These are phyloP conservation scores for Puccinia triticina DNA, from an alignment of 1,284 basidiomycete species.

Conservation along the genomic window DNA sequence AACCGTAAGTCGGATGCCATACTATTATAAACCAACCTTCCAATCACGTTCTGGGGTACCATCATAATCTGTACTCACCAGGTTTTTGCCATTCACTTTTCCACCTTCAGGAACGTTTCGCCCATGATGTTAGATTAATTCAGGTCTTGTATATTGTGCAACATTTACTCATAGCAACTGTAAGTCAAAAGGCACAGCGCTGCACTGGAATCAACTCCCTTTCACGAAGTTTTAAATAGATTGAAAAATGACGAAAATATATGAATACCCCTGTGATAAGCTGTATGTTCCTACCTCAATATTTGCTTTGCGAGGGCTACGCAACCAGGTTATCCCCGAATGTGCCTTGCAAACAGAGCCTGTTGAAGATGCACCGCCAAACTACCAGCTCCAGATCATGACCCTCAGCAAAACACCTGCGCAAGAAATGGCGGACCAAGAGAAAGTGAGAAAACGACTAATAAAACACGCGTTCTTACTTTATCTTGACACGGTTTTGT, in stretches of 20 bases:
- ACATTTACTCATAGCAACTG: conserved; percentile 8
- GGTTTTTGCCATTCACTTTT: neutral
- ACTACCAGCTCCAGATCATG: neutral
- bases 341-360: neutral
- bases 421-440: neutral
- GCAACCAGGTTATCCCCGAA: neutral
- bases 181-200: neutral
- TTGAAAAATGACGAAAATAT: neutral
- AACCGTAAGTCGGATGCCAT: conserved; percentile 11
- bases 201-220: neutral
- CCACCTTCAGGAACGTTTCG: conserved; percentile 2
- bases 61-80: neutral
- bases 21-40: neutral
- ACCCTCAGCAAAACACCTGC: neutral
- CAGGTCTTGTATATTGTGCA: conserved; percentile 9
- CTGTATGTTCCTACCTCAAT: conserved; percentile 13
- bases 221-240: neutral
- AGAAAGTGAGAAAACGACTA: conserved; percentile 15
- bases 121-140: neutral
- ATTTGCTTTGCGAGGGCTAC: conserved; percentile 21
- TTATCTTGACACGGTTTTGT: conserved; percentile 2
- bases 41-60: neutral
- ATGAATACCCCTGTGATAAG: neutral
- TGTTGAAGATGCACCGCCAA: neutral
- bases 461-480: neutral